These are phyloP conservation scores for Fomitopsis pinicola DNA, from an alignment of 1,284 basidiomycete species.

Conservation along the genomic window DNA sequence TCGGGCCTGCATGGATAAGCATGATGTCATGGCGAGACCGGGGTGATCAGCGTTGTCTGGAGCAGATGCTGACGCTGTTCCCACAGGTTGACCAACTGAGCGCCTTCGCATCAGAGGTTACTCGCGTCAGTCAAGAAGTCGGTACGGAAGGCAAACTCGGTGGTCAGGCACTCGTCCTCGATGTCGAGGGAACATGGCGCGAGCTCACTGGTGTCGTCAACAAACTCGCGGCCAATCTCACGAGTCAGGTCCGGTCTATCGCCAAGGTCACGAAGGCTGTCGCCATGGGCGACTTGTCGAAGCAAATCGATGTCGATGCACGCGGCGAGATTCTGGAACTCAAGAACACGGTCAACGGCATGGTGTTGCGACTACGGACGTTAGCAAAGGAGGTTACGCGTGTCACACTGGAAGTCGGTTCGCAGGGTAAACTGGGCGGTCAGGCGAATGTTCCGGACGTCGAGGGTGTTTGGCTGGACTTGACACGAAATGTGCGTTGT, in stretches of 20 bases:
- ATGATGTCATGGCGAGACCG: background rate
- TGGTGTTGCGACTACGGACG: constrained; percentile 88
- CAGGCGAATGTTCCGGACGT: constrained; percentile 92
- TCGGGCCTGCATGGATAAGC: background rate
- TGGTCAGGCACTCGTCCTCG: constrained; percentile 88
- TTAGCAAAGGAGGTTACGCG: constrained; percentile 95
- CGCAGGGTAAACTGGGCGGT: constrained; percentile 86
- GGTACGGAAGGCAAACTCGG: constrained; percentile 91
- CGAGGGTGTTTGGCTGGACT: constrained; percentile 92
- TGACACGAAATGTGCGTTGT: constrained; percentile 77
- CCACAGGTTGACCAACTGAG: constrained; percentile 69
- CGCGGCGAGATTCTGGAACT: constrained; percentile 95
- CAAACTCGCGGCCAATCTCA: constrained; percentile 91
- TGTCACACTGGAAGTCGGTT: constrained; percentile 93
- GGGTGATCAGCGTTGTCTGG: background rate
- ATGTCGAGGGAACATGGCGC: constrained; percentile 93
- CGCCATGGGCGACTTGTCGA: constrained; percentile 90
- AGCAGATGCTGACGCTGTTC: background rate
- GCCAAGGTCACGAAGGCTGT: constrained; percentile 98
- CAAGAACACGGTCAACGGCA: constrained; percentile 97
- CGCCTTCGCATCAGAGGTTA: constrained; percentile 82
- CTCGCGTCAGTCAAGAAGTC: constrained; percentile 87
- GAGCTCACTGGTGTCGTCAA: constrained; percentile 90
- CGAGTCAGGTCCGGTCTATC: constrained; percentile 92
- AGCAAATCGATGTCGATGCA: constrained; percentile 96